Base-by-base conservation (phyloP, 345 rosid genomes). In the Zanthoxylum bungeanum region DNA sequence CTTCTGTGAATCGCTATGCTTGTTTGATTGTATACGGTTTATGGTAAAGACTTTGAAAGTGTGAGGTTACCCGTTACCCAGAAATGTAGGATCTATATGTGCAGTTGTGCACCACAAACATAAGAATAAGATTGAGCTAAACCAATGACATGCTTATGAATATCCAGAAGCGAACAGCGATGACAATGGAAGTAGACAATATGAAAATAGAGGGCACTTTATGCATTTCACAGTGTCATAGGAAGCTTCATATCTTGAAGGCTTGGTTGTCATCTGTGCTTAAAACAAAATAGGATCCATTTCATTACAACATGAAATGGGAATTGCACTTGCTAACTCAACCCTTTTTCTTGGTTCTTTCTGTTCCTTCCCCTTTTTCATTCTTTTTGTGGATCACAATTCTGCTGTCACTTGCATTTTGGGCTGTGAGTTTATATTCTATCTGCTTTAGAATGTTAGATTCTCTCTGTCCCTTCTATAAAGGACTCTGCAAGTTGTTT, bases 361-460 rank as follows among this genome's bases (percentile, higher is more conserved):
- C 14, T 8, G 7, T 46, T n/a, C 21, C 22, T 12, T 1, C 3
- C 22, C 24, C 8, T 37, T 33, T 24, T 52, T 25, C 9, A 24
- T 37, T 53, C 39, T 49, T 24, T 53, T 55, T 16, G 40, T 39
- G 34, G 61, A 37, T 21, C 24, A 37, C 36, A 11, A 16, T 25
- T 24, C 19, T 37, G 24, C 49, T 53, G 49, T 24, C 34, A 34
- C 17, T 16, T 7, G 28, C 9, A 52, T 33, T 68, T 17, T 28
- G 39, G 36, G 21, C 30, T 27, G 19, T 19, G 30, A 40, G 34
- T 56, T 69, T 40, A 2, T 36, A 37, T 56, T 52, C 60, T 16
- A 27, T 68, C 61, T 24, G 71, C 62, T 68, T 53, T 68, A 36
- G 36, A 44, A 28, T 19, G 53, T 2, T 40, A 17, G 40, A 69